Evolutionary conservation across 768 basidiomycete species (phyloP), one percentile per base, ranked within the genome.

Genomic region (Mycena vulgaris): DNA sequence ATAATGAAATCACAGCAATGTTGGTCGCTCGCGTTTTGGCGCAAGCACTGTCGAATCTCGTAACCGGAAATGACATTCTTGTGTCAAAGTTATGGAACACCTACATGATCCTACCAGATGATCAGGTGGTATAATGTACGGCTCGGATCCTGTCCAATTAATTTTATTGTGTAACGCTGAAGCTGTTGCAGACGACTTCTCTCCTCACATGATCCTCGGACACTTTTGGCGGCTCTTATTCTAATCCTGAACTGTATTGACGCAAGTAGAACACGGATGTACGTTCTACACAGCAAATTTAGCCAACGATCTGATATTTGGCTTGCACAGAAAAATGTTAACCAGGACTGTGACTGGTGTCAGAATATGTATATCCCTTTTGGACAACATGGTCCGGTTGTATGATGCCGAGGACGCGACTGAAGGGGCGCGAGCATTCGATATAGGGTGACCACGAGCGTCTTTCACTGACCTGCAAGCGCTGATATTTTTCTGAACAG

Each of bases 1-100:
- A 45, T 45, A 53, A 39, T 31, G 58, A 56, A 19, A 56, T 72
- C 69, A 57, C 75, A 97, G 96, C 88, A 66, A 85, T 89, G 62
- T 81, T 86, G 0, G 83, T 88, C 23, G 90, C 92, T 10, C 86
- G 93, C 19, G 86, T 94, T 66, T 82, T 94, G 31, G 84, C 91
- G 2, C 95, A 98, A 78, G 83, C 93, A 5, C 84, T 97, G 31
- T 93, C 95, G 23, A 98, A 98, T 78, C 84, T 95, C 27, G 87
- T 97, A 35, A 95, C 96, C 2, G 86, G 87, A 10, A 94, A 95
- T 69, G 88, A 91, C 47, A 73, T 69, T 10, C 85, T 92, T 51
- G 84, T 88, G 69, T 77, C 83, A n/a, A 83, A 77, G 25, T 80
- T 93, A 35, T 95, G 92, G 93, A 84, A 85, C 39, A 84, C 81